A percentile compares a stretch with the other conserved stretches of the same genome.
Conservation (phyloP, 148 eudicot species). For the Cornus florida region DNA sequence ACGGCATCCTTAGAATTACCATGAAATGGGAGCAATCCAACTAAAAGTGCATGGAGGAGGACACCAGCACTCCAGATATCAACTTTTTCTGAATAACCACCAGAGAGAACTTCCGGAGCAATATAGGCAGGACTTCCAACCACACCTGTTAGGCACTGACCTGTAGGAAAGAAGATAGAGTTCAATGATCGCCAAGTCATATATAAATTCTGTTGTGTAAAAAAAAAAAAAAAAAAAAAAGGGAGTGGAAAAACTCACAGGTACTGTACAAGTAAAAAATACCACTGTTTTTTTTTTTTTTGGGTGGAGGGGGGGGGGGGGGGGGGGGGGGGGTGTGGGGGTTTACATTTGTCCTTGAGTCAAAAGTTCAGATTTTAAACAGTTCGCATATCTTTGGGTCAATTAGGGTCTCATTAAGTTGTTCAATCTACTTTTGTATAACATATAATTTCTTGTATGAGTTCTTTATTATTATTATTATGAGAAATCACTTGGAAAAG, state of each 20-base stretch:
- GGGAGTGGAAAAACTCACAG: neutral
- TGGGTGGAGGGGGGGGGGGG: no score
- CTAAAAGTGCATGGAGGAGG: constrained; percentile 45
- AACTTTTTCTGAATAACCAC: constrained; percentile 54
- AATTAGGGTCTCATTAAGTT: no score
- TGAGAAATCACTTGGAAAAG: neutral
- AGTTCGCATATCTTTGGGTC: no score
- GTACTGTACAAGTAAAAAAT: neutral
- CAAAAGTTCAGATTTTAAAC: no score
- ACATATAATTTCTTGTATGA: no score
- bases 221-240: neutral
- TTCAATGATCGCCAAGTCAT: neutral
- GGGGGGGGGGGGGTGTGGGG: no score
- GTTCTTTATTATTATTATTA: no score
- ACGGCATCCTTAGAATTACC: constrained; percentile 44
- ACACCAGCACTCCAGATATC: constrained; percentile 68
- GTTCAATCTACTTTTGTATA: no score
- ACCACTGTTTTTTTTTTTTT: neutral
- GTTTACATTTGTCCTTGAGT: no score
- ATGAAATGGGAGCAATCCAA: constrained; percentile 50
- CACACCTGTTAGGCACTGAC: constrained; percentile 50
- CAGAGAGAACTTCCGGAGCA: constrained; percentile 55
- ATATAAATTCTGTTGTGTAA: neutral
- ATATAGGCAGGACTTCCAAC: constrained; percentile 65
- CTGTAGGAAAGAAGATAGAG: constrained; percentile 22